Evolutionary conservation across 495 filamentous ascomycete species (phyloP).

Genomic region (Pseudoneurospora amorphoporcata): DNA sequence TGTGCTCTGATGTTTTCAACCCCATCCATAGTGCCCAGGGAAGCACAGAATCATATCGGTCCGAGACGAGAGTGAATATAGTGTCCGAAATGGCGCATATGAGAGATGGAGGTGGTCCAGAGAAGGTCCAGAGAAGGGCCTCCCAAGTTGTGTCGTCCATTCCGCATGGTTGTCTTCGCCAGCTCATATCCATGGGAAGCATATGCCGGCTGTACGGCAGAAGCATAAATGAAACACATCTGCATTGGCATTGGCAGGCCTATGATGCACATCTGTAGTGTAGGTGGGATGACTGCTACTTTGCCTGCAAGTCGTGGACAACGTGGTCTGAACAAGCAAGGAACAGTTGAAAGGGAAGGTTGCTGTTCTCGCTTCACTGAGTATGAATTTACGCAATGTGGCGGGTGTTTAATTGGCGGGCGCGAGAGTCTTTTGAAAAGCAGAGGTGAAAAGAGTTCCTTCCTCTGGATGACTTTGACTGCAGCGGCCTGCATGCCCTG

Average conservation of each 20-base stretch:
- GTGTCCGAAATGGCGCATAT: neutral
- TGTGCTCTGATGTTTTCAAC: neutral
- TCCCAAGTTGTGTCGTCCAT: neutral
- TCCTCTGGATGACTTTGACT: neutral
- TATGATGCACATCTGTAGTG: neutral
- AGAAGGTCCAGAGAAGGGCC: neutral
- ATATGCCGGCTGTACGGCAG: neutral
- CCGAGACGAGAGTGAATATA: neutral
- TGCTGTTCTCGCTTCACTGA: neutral
- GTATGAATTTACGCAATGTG: neutral
- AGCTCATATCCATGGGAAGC: neutral
- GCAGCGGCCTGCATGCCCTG: neutral
- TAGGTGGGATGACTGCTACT: neutral
- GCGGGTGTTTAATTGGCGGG: neutral
- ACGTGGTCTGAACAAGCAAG: neutral
- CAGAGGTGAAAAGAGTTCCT: neutral
- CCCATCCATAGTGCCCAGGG: neutral
- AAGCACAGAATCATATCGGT: neutral
- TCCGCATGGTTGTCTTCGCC: neutral
- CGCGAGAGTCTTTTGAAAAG: neutral
- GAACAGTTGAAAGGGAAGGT: neutral
- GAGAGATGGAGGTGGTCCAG: neutral
- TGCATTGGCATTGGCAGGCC: neutral
- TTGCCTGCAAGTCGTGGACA: neutral
- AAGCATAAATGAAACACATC: neutral